Conservation (phyloP, 345 rosid genomes). For the Salix exigua region DNA sequence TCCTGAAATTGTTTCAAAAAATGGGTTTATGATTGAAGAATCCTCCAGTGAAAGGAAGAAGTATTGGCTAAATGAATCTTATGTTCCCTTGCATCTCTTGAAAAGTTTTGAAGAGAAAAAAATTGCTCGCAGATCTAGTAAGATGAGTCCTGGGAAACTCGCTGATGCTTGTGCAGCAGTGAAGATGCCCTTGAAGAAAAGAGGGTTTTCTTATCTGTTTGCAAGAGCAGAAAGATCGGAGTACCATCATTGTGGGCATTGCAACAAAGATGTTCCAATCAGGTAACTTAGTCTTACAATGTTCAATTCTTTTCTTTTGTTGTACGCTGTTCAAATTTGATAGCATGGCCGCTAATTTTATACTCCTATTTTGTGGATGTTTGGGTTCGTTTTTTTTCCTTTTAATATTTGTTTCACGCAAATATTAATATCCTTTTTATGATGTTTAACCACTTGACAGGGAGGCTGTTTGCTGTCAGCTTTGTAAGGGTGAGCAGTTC, state of each 20-base stretch:
- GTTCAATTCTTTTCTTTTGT: background rate
- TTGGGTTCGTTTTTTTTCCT: background rate
- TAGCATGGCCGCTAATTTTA: background rate
- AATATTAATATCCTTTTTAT: constrained; percentile 1
- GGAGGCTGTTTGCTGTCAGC: constrained; percentile 82
- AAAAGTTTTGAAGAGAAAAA: constrained; percentile 92
- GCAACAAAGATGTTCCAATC: constrained; percentile 65
- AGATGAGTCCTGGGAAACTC: constrained; percentile 39
- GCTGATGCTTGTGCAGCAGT: constrained; percentile 27
- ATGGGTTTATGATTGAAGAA: constrained; percentile 71
- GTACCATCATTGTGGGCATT: constrained; percentile 67
- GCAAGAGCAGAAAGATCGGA: constrained; percentile 71
- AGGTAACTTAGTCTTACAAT: constrained; percentile 41
- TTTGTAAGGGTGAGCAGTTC: constrained; percentile 64
- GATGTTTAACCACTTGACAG: constrained; percentile 39
- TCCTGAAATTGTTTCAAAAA: constrained; percentile 64
- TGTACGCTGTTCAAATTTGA: background rate
- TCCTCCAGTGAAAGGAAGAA: constrained; percentile 84
- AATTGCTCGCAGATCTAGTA: constrained; percentile 53
- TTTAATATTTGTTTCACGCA: background rate
- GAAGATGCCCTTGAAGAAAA: constrained; percentile 41
- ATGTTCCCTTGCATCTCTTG: constrained; percentile 86
- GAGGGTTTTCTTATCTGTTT: constrained; percentile 76
- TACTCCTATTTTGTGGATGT: background rate
- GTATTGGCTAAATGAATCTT: constrained; percentile 76